Evolutionary conservation across 768 basidiomycete species (phyloP), one percentile per base, ranked within the genome.

Genomic region (Pluteus cervinus): DNA sequence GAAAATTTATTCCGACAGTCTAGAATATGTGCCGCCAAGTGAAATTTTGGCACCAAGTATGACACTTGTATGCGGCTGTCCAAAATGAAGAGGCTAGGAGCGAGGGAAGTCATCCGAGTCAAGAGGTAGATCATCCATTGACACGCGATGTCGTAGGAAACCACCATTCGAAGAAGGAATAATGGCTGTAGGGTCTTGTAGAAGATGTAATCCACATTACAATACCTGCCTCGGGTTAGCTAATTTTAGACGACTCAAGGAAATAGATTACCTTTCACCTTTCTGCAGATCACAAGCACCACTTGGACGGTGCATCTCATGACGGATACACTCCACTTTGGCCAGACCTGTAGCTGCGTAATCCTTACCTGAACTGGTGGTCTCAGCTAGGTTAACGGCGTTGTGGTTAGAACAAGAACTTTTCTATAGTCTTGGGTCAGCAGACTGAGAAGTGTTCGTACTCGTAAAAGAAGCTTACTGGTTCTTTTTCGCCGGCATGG

Each of bases 71-170:
- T 25, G 3, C 17, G 5, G 29, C 29, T 16, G 12, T 23, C 14
- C n/a, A 36, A 16, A 3, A 33, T n/a, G 8, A 39, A 34, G 29
- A 41, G 34, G 20, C 12, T 10, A 7, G 17, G 15, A 3, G 50
- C 50, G n/a, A 51, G 30, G 12, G 23, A 16, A 10, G 17, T 9
- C 24, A 50, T 37, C 3, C 55, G 50, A 20, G 20, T 20, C 9
- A 30, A 36, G 29, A 60, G 33, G 7, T 51, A 45, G 12, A 46
- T 24, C 24, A 29, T 39, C 47, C 50, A 63, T 28, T 61, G 57
- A 41, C 62, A 63, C 8, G 40, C 50, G 20, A 64, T 61, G 42
- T 62, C 60, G 33, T 62, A 62, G 9, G 44, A 51, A 5, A 56
- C 14, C n/a, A 53, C 26, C 4, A 52, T 22, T 7, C 23, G 15